Base-by-base conservation (phyloP, 495 filamentous ascomycete species). In the Xylaria venustula region DNA sequence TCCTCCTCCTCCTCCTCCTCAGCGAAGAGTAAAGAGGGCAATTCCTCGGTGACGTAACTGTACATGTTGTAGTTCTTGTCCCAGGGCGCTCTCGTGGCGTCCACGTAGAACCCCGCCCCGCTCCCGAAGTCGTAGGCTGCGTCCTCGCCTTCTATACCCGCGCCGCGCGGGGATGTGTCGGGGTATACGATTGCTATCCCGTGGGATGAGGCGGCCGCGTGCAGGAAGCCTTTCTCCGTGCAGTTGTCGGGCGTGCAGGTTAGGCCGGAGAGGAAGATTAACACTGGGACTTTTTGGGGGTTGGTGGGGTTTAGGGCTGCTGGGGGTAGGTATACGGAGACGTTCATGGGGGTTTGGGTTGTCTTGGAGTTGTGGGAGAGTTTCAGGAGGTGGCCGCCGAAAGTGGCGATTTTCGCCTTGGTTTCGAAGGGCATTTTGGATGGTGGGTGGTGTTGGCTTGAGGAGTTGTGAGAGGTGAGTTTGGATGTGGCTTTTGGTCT, bases 231-330 rank as follows among this genome's bases (percentile, higher is more conserved):
- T 75, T 98, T 98, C 73, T 98, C 95, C 32, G 92, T 84, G 74
- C 92, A 92, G 78, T 98, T 98, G 62, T 98, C 92, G 15, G 90
- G 92, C 0, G 93, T 93, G 79, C 94, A 98, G 60, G 95, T 98
- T 37, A 98, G 78, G 26, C 94, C 94, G 15, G 93, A 92, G 62
- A 98, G 87, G 75, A 94, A 98, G 74, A 98, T 86, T n/a, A 98
- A 78, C 2, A 98, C 83, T 26, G 94, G 95, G 12, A 90, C 84
- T 67, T 88, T 91, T 54, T 77, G 50, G 1, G 68, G 54, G 40
- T 74, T 60, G 5, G 47, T 17, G 32, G 48, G 34, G 37, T 50
- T 7, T 30, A 75, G 54, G 62, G 79, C 84, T 67, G 86, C 77
- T 0, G 76, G 86, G 12, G 90, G 91, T 1, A 94, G 79, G 73